Base-by-base conservation (phyloP, 1,139 yeast genomes). In the Arxiozyma telluris region DNA sequence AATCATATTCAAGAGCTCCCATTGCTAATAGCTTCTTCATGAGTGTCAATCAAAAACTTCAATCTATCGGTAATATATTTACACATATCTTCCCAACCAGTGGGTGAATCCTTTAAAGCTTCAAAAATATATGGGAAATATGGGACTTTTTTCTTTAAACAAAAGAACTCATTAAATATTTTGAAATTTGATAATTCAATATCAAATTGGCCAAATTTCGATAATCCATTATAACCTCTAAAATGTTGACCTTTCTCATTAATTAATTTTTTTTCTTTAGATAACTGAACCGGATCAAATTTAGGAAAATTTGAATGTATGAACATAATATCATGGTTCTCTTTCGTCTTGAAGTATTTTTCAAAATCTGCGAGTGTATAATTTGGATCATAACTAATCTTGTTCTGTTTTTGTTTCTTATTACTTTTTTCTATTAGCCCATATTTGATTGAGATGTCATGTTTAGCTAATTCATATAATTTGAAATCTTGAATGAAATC, bases 181-280 rank as follows among this genome's bases (percentile, higher is more conserved):
- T 58, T 58, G 58, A 65, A 66, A 47, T 63, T 64, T 52, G 63
- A 66, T 17, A 64, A 57, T 57, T 68, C 71, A 18, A 68, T 55
- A 54, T 68, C 71, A 51, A 61, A 64, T 18, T 62, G 55, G 38
- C 60, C 60, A 23, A 68, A 55, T 49, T 61, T 61, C 27, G 55
- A 44, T 51, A 63, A 52, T 15, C 61, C 59, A 5, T 61, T 61
- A 53, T 58, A 67, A 5, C 68, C 62, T 50, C 71, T 61, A 50
- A 65, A 55, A 50, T 65, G 71, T 43, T 59, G 50, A 11, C 66
- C 68, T 18, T 59, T 73, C 17, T 41, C 43, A 20, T 23, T 21
- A n/a, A 34, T 57, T 49, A 63, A 64, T 62, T 17, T 59, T 62
- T 30, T 58, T 57, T 41, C 50, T 46, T 20, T n/a, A 20, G 46